Base-by-base conservation (phyloP, 257 asterid species). In the Voacanga thouarsii region DNA sequence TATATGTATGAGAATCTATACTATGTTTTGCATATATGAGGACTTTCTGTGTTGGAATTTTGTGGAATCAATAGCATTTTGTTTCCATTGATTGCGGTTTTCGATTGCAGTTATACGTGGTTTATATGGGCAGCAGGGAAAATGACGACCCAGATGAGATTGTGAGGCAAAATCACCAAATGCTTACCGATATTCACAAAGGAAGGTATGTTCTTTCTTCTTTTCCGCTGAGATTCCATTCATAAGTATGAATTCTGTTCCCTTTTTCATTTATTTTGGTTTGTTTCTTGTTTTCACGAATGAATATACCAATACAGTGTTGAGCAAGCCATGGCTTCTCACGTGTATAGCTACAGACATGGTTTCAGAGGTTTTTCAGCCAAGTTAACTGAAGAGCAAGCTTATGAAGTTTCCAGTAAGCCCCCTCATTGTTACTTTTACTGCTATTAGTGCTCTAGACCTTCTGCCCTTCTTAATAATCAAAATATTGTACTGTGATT, bases 291-390 rank as follows among this genome's bases (percentile, higher is more conserved):
- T 79, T 55, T 78, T 74, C 18, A 57, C 78, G 61, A 30, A 72
- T 74, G 78, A 70, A 77, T 49, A 30, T 77, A 59, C 74, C 43
- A 72, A 77, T 82, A 82, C 89, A 94, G 99, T 81, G 87, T 77
- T 82, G 97, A 94, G 78, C 76, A 84, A 78, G 99, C 99, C 72
- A 84, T 82, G 85, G 92, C 88, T 51, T 89, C 97, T 71, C 99
- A 92, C 85, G 93, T 92, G 80, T 89, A 89, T 75, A 94, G 97
- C 82, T 94, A 94, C 70, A 89, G 84, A 77, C 92, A 94, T 83
- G 97, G 97, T 82, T 94, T 94, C 84, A 90, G 94, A 84, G 99
- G 97, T 43, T 92, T 94, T 88, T 97, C 99, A n/a, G 99, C 99
- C 70, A 87, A 78, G 92, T 87, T 94, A 88, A 91, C 90, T 56